Base-by-base conservation (phyloP, 352 stramenopile genomes). In the Pythium coloratum region DNA sequence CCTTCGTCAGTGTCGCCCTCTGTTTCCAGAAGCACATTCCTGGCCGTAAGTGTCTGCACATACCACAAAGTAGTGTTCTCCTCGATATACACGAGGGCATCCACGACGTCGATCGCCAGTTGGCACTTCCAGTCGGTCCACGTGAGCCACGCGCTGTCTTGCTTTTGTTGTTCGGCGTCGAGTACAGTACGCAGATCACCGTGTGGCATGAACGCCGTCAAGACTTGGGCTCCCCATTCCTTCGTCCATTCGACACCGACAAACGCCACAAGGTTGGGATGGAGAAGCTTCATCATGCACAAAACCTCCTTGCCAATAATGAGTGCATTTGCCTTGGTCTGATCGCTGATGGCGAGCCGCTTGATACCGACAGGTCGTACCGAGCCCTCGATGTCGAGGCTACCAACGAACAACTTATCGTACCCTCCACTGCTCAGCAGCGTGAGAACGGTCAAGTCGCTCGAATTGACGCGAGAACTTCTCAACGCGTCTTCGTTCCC, bases 191-290 rank as follows among this genome's bases (percentile, higher is more conserved):
- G 79, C 10, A 91, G 64, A 58, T 91, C 81, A 8, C 81, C 83
- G n/a, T 76, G 82, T 62, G 89, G 77, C 81, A 91, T 90, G 55
- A 88, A 89, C 65, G 90, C 83, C 0, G 78, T 88, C 50, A 90
- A 67, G 16, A 76, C 78, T 59, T 89, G 79, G 36, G 89, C 88
- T 0, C 80, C 77, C 64, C 84, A 42, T n/a, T 76, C 74, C 42
- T 84, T 85, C 38, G 74, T 81, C 82, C 82, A 91, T 28, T 81
- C 81, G 13, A 90, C 82, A 46, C 82, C 82, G 34, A 90, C 81
- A 44, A 91, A 88, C n/a, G 61, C 71, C 44, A 90, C 81, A 33
- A 91, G 81, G 70, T 89, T 90, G 12, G 76, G 81, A 57, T 87
- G 81, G 36, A 89, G 77, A 49, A 91, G 46, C 46, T 77, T 68